These are phyloP conservation scores for Thelonectria rubi DNA, from an alignment of 2,329 filamentous ascomycete genomes.

Conservation along the genomic window DNA sequence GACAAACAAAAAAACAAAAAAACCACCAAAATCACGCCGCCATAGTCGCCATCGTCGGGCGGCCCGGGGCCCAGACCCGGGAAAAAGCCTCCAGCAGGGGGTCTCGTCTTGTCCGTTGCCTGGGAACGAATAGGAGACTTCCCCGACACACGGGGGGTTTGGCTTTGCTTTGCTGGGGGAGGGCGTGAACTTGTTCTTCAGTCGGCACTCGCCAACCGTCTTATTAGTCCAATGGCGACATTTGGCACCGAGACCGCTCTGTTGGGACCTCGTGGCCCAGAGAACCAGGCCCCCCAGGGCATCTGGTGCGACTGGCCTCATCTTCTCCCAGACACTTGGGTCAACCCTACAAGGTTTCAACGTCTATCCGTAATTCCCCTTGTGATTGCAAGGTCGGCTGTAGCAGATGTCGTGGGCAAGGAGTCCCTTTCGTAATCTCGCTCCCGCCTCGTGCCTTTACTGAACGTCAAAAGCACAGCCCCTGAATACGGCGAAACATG, in stretches of 20 bases:
- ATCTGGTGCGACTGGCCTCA: not conserved
- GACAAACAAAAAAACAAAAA: not conserved
- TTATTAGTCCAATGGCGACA: not conserved
- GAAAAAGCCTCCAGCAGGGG: slow-evolving; percentile 11
- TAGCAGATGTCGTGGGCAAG: too few relatives aligned
- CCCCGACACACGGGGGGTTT: slow-evolving; percentile 21
- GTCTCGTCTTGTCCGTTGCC: slow-evolving; percentile 18
- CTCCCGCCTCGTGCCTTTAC: too few relatives aligned
- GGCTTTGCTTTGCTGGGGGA: too few relatives aligned
- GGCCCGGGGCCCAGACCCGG: slow-evolving; percentile 28
- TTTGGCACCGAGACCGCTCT: slow-evolving; percentile 1
- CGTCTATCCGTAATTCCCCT: slow-evolving; percentile 6
- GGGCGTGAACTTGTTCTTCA: not conserved
- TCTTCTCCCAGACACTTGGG: slow-evolving; percentile 15
- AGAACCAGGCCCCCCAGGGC: slow-evolving; percentile 9
- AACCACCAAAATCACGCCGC: too few relatives aligned
- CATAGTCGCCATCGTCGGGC: slow-evolving; percentile 24
- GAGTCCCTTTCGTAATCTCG: too few relatives aligned
- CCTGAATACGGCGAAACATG: too few relatives aligned
- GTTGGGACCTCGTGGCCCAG: slow-evolving; percentile 13
- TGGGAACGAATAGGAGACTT: slow-evolving; percentile 32
- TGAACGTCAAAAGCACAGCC: too few relatives aligned
- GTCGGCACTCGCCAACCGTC: not conserved
- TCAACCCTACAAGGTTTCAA: slow-evolving; percentile 3
- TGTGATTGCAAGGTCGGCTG: too few relatives aligned